phyloP scores from a whole-genome alignment of 2,329 filamentous ascomycete species.

The Paraphaeosphaeria sporulosa region DNA sequence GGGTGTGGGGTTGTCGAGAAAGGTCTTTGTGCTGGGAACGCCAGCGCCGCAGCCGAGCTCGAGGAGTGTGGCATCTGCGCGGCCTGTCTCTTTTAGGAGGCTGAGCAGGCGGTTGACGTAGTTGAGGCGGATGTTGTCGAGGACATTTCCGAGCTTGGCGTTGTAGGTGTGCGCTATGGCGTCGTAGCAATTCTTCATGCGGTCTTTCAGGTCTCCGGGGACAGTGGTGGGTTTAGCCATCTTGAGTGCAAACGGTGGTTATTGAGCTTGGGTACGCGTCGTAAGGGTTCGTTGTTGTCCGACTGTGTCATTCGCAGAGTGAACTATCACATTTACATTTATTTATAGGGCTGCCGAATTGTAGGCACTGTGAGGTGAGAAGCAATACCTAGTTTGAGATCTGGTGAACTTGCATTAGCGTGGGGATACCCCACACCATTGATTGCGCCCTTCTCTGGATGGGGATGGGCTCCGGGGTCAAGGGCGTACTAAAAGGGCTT shows the following conservation, averaged over 20 bases:
- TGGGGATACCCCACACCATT: background rate
- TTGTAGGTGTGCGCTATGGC: conserved; percentile 38
- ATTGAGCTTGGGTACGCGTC: no score
- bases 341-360: background rate
- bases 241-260: background rate
- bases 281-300: no score
- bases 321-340: no score
- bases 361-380: background rate
- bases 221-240: background rate
- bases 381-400: background rate
- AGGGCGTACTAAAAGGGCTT: conserved; percentile 5
- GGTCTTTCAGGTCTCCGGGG: conserved; percentile 34
- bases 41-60: conserved; percentile 44
- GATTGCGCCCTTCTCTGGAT: conserved; percentile 4
- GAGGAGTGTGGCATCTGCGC: conserved; percentile 18
- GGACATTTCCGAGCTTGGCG: conserved; percentile 23
- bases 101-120: conserved; percentile 31
- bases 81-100: conserved; percentile 13
- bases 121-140: conserved; percentile 31
- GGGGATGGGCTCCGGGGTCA: background rate
- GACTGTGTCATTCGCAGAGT: no score
- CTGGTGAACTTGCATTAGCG: conserved; percentile 3
- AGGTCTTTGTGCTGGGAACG: conserved; percentile 35
- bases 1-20: conserved; percentile 28
- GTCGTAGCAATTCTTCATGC: conserved; percentile 40